Conservation (phyloP, 192 early-diverging fungal genomes). For the Ramicandelaber brevisporus region DNA sequence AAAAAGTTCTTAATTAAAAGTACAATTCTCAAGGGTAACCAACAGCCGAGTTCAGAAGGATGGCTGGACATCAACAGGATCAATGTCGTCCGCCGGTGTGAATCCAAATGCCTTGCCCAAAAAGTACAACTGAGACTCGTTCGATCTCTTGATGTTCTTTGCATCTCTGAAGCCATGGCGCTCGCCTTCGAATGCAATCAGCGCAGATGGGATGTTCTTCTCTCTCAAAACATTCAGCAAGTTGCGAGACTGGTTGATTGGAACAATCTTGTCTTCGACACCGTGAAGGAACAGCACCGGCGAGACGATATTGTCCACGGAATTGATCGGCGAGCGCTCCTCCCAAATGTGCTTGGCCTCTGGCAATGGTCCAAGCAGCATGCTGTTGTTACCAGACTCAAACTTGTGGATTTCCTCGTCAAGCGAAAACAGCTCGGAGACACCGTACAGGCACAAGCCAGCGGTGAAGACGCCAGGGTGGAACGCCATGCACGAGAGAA, state of each 20-base stretch:
- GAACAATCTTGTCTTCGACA: conserved; percentile 44
- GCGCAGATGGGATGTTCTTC: conserved; percentile 28
- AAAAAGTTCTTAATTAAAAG: no score
- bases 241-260: conserved; percentile 40
- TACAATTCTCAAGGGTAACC: no score
- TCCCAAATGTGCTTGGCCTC: conserved; percentile 22
- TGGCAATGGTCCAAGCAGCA: conserved; percentile 32
- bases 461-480: conserved; percentile 41
- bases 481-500: conserved; percentile 35
- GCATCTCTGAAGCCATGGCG: conserved; percentile 42
- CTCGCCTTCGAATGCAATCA: conserved; percentile 35
- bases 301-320: conserved; percentile 26
- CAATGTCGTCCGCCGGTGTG: conserved; percentile 18
- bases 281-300: conserved; percentile 55
- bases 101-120: conserved; percentile 37
- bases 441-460: conserved; percentile 40
- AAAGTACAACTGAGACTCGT: conserved; percentile 41
- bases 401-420: conserved; percentile 61
- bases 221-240: conserved; percentile 38
- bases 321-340: conserved; percentile 34
- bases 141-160: conserved; percentile 29
- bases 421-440: conserved; percentile 37
- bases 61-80: no score
- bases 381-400: conserved; percentile 29
- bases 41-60: no score